Conservation (phyloP, 2,329 filamentous ascomycete species). For the Colletotrichum sp. region DNA sequence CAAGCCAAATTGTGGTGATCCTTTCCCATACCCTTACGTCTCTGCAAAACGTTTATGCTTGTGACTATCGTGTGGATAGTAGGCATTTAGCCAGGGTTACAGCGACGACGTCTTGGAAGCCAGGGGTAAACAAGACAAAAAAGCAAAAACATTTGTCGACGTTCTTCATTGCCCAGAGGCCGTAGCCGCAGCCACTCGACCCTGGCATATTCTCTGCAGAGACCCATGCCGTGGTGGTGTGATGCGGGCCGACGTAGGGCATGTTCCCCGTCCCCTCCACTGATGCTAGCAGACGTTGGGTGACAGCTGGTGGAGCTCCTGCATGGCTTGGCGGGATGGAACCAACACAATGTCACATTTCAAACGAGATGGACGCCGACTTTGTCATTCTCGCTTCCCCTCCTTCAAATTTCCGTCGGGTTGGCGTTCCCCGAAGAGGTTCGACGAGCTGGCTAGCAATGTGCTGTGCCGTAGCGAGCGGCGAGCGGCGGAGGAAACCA, state of each 20-base stretch:
- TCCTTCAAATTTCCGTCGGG: background rate
- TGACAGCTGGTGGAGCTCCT: background rate
- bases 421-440: background rate
- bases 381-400: background rate
- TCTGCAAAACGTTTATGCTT: background rate
- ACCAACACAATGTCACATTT: background rate
- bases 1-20: background rate
- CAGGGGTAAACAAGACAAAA: background rate
- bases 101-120: background rate
- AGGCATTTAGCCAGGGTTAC: background rate
- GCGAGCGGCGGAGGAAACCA: background rate
- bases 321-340: background rate
- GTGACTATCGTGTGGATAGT: background rate
- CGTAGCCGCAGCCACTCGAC: background rate
- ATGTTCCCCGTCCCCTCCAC: background rate
- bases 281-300: background rate
- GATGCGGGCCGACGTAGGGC: background rate
- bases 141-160: background rate
- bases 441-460: background rate
- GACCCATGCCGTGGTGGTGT: background rate
- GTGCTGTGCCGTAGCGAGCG: background rate
- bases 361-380: background rate
- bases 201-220: background rate
- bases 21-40: background rate
- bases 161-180: background rate